Evolutionary conservation across 2,329 filamentous ascomycete genomes (phyloP).

Genomic region (Colletotrichum sp.): DNA sequence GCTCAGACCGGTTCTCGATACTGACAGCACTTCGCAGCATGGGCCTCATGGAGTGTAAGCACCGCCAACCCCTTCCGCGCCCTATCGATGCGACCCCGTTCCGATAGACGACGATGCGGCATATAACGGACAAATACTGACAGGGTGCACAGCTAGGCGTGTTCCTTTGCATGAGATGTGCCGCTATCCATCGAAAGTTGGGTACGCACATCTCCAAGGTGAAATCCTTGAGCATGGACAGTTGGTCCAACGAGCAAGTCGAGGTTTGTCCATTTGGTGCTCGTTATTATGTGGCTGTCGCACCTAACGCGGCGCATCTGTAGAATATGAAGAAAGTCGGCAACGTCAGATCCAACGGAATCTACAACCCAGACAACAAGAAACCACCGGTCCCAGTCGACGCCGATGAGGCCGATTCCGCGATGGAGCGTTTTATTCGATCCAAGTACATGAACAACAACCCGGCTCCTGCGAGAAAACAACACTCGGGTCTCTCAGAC

Average conservation of each 20-base stretch:
- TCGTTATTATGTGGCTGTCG: neutral
- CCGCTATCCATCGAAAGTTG: conserved; percentile 91
- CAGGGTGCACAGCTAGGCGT: conserved; percentile 74
- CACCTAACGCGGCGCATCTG: neutral
- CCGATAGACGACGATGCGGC: neutral
- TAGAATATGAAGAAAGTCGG: conserved; percentile 95
- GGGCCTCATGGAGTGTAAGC: conserved; percentile 96
- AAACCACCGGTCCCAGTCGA: conserved; percentile 87
- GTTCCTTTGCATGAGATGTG: conserved; percentile 98
- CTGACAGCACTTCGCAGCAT: conserved; percentile 59
- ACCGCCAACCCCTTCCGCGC: neutral
- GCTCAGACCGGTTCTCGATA: neutral
- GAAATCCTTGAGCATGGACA: conserved; percentile 98
- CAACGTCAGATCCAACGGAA: conserved; percentile 84
- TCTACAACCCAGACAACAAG: conserved; percentile 85
- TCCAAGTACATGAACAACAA: conserved; percentile 83
- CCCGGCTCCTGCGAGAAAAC: conserved; percentile 35
- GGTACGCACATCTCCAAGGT: conserved; percentile 98
- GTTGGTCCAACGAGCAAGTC: conserved; percentile 94
- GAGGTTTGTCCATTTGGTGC: conserved; percentile 67
- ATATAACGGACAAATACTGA: conserved; percentile 4
- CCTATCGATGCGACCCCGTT: neutral
- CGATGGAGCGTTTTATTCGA: conserved; percentile 94
- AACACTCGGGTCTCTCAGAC: conserved; percentile 57
- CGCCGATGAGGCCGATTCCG: conserved; percentile 88